Conservation (phyloP, 805 yeast genomes). For the Metschnikowia continentalis region DNA sequence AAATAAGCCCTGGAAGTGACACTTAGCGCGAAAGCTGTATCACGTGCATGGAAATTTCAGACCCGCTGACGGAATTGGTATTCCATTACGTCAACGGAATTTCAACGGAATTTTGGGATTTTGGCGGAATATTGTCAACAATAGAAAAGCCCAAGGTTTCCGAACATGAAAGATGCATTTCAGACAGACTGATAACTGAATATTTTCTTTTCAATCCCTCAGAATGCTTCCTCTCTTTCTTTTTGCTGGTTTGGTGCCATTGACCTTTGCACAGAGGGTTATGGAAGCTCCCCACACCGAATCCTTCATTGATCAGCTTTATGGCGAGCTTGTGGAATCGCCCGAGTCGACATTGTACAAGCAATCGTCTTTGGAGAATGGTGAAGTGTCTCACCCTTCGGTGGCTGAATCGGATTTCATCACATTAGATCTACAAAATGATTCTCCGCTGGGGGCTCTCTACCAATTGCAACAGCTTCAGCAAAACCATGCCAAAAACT, state of each 20-base stretch:
- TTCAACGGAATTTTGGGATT: not conserved
- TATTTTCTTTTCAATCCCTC: not conserved
- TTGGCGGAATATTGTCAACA: not conserved
- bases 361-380: slow-evolving; percentile 1
- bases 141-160: not conserved
- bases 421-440: not conserved
- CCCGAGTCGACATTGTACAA: slow-evolving; percentile 6
- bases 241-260: not conserved
- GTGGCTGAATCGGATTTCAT: not conserved
- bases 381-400: not conserved
- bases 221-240: not conserved
- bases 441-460: slow-evolving; percentile 1
- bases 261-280: not conserved
- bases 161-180: not conserved
- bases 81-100: not conserved
- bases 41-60: not conserved
- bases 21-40: not conserved
- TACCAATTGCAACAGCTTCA: slow-evolving; percentile 4
- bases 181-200: not conserved
- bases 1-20: no score
- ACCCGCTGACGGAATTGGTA: not conserved
- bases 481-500: slow-evolving; percentile 1
- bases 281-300: not conserved
- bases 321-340: slow-evolving; percentile 13
- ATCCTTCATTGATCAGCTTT: slow-evolving; percentile 15